Evolutionary conservation across 345 rosid species (phyloP).

Genomic region (Boechera divaricarpa): DNA sequence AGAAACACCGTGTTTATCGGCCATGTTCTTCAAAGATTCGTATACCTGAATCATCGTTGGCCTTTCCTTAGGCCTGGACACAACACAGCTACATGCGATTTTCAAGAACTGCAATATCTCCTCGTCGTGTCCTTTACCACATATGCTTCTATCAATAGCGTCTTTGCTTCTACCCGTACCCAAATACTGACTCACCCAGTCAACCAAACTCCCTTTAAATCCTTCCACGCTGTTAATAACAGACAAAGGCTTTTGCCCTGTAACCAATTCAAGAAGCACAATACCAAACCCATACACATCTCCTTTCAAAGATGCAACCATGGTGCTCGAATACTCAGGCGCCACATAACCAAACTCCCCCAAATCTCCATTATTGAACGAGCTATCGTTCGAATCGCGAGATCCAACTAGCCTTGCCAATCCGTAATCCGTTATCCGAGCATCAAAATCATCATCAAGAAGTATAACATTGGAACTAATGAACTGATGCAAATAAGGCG

Average conservation of each 20-base stretch:
- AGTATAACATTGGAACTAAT: conserved; percentile 64
- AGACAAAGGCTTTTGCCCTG: conserved; percentile 46
- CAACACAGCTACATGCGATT: conserved; percentile 56
- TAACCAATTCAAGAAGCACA: conserved; percentile 47
- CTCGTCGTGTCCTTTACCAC: conserved; percentile 50
- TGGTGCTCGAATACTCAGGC: conserved; percentile 47
- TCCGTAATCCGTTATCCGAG: conserved; percentile 61
- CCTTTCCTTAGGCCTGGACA: conserved; percentile 57
- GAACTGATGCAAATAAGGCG: conserved; percentile 58
- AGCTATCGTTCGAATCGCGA: conserved; percentile 51
- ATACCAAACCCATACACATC: conserved; percentile 51
- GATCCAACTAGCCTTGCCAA: conserved; percentile 57
- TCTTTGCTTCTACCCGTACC: conserved; percentile 50
- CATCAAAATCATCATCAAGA: conserved; percentile 68
- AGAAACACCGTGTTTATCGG: conserved; percentile 50
- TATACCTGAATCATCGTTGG: conserved; percentile 55
- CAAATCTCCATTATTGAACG: conserved; percentile 44
- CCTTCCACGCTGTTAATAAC: conserved; percentile 40
- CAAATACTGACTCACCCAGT: conserved; percentile 45
- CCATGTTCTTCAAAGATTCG: conserved; percentile 53
- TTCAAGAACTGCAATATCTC: conserved; percentile 54
- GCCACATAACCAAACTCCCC: conserved; percentile 49
- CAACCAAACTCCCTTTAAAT: conserved; percentile 47
- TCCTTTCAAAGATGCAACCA: conserved; percentile 48
- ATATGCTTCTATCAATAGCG: conserved; percentile 49